Base-by-base conservation (phyloP, 1,139 yeast genomes). In the Lodderomyces oxycetoniae region DNA sequence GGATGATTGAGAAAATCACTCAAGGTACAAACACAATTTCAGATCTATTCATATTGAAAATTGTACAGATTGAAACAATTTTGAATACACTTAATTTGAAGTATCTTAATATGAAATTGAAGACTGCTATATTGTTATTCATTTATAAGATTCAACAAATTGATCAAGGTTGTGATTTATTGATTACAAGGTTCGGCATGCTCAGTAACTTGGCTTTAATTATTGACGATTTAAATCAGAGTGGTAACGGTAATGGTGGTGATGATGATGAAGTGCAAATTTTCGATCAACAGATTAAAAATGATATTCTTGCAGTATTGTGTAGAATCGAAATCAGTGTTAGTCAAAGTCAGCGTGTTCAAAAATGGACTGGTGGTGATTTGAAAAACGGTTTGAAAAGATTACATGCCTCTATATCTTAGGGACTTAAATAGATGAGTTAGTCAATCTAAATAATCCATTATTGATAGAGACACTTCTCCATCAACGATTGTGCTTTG, bases 101-200 rank as follows among this genome's bases (percentile, higher is more conserved):
- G 26, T 75, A 63, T 43, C 45, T 71, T 17, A 63, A 59, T 30
- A 51, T 59, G 28, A 63, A 60, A 31, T 47, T 77, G 31, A 62
- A 63, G 34, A 52, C 57, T 4, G 52, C 61, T 31, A 57, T 79
- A 14, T 52, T 63, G 33, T 54, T 54, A 22, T 59, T 82, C 9
- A 36, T 84, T 3, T 67, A 65, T 41, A 63, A 61, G 17, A 53
- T 82, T 0, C 80, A 79, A 47, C 58, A 61, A 20, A 55, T 80
- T 15, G 77, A 75, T 16, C 71, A 69, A 34, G 93, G 94, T 2
- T 69, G 81, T 0, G 77, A 77, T 42, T 51, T 74, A 27, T 55
- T 86, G 32, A 61, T 81, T 11, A 72, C 88, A 4, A 71, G 88
- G 40, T 79, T 69, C 52, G 93, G 82, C 1, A 58, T 73, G 0